Evolutionary conservation across 2,329 filamentous ascomycete genomes (phyloP).

Genomic region (Fusarium sp.): DNA sequence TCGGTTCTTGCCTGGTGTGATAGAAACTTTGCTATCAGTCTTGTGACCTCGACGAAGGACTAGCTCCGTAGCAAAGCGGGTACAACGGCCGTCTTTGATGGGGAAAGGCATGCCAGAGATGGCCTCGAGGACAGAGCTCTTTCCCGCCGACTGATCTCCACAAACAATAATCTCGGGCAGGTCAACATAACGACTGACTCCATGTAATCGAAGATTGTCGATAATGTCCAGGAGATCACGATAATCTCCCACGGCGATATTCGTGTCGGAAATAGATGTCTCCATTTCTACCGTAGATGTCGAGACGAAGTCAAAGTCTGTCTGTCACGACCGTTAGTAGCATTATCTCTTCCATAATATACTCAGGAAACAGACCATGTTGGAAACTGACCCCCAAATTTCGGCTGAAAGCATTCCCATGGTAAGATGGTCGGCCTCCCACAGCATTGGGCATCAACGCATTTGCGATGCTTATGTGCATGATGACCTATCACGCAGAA

Average conservation of each 20-base stretch:
- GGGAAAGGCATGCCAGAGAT: constrained; percentile 72
- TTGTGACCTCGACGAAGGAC: constrained; percentile 58
- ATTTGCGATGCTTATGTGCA: neutral
- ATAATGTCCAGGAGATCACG: constrained; percentile 48
- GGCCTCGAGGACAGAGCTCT: constrained; percentile 72
- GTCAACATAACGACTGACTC: constrained; percentile 51
- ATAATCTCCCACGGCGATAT: neutral
- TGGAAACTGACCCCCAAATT: neutral
- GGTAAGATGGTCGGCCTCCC: neutral
- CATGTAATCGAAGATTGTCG: constrained; percentile 51
- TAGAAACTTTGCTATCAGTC: constrained; percentile 50
- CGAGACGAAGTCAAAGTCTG: neutral
- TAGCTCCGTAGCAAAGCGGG: constrained; percentile 70
- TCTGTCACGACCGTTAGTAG: fast-evolving
- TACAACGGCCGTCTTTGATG: constrained; percentile 67
- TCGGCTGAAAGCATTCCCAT: neutral
- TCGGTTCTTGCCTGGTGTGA: constrained; percentile 37
- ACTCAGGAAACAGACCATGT: neutral
- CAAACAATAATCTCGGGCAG: constrained; percentile 64
- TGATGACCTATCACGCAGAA: neutral
- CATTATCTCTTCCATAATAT: neutral
- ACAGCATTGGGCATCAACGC: neutral
- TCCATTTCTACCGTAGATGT: neutral
- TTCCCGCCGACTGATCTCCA: constrained; percentile 71
- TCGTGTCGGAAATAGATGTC: neutral